phyloP scores from a whole-genome alignment of 345 rosid species.

The Gossypium longicalyx region DNA sequence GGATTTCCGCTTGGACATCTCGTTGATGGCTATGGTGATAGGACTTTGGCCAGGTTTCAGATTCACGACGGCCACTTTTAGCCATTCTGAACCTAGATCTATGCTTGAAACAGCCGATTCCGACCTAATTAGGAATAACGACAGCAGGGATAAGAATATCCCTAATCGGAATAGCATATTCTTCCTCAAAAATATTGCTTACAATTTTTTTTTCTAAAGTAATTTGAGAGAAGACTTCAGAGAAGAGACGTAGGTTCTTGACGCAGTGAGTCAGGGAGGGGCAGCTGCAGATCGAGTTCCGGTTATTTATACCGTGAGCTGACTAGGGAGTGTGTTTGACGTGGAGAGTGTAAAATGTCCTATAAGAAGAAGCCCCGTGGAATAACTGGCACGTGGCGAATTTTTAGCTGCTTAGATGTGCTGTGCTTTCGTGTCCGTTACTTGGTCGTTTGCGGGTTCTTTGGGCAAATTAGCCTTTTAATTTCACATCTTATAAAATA shows the following conservation, averaged over 20 bases:
- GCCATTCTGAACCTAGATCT: conserved; percentile 97
- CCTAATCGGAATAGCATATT: conserved; percentile 32
- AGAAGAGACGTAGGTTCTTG: not conserved
- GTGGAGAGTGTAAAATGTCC: not conserved
- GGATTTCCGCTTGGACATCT: conserved; percentile 96
- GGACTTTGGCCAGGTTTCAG: conserved; percentile 85
- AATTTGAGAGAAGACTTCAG: not conserved
- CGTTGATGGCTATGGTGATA: conserved; percentile 84
- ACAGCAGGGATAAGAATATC: conserved; percentile 33
- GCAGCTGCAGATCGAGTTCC: not conserved
- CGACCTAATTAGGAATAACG: conserved; percentile 30
- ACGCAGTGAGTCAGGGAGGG: not conserved
- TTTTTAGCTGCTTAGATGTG: conserved; percentile 20
- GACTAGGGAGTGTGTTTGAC: not conserved
- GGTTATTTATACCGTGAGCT: not conserved
- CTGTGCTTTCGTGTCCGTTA: conserved; percentile 14
- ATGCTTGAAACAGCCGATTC: conserved; percentile 82
- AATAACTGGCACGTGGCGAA: conserved; percentile 21
- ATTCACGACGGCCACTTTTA: conserved; percentile 92
- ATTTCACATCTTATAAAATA: not conserved
- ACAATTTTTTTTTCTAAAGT: not conserved
- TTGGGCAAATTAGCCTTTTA: not conserved
- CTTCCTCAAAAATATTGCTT: conserved; percentile 28
- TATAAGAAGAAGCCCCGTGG: conserved; percentile 18
- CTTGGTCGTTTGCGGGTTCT: not conserved